Base-by-base conservation (phyloP, 371 early-diverging fungal genomes). In the Zychaea mexicana region DNA sequence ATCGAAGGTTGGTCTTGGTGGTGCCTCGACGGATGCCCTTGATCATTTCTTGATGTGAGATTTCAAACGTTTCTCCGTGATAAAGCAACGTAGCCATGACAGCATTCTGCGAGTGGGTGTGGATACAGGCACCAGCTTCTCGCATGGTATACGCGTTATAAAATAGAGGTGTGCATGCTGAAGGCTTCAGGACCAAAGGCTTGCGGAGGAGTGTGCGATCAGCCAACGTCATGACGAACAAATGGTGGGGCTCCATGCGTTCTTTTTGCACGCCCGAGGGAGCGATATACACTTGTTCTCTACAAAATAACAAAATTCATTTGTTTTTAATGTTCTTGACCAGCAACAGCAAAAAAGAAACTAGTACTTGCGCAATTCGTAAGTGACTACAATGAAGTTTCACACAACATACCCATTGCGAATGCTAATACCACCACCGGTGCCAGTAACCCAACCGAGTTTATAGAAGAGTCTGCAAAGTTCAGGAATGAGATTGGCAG, bases 11-110 rank as follows among this genome's bases (percentile, higher is more conserved):
- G 1, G 81, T 73, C 52, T 83, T 79, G 22, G 84, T 77, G 30
- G 85, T 82, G 2, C 96, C 97, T 54, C 86, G 85, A 42, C 93
- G 82, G 62, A 98, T 98, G 12, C 98, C 98, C 81, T 98, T 98
- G 78, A 98, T 98, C 98, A 97, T 97, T 74, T 98, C 98, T 77
- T 96, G 97, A 72, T 97, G 95, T 10, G 95, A 92, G 55, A 98
- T 95, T n/a, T 76, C 76, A 74, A 93, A 93, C 32, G 82, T 86
- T 19, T 83, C 72, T 22, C 90, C 90, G 17, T 84, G 77, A 60
- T 73, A 90, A 53, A 97, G 70, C 73, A 98, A 71, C 0, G 98
- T 97, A 2, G 84, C 96, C 90, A 97, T 90, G 32, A 97, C 96
- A 1, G 98, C 98, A 67, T 94, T 83, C 73, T 95, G 95, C 15